These are phyloP conservation scores for Capsella rubella DNA, from an alignment of 441 rosid species.

Conservation along the genomic window DNA sequence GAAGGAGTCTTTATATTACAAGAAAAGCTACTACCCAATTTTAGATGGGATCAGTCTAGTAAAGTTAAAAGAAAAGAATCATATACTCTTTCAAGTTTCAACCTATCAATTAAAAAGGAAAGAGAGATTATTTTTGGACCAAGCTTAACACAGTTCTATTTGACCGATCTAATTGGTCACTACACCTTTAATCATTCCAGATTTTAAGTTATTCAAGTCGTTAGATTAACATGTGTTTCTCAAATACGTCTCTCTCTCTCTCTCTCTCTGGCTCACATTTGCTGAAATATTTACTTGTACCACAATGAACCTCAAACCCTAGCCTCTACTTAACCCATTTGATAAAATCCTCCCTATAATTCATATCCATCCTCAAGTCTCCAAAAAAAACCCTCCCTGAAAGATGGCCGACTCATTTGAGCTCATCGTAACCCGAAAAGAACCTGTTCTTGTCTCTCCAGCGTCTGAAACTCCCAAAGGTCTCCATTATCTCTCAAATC, in stretches of 20 bases:
- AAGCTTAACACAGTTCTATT: not conserved
- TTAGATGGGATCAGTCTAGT: not conserved
- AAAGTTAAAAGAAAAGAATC: not conserved
- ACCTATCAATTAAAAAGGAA: not conserved
- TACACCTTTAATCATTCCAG: not conserved
- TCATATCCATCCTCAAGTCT: conserved; percentile 28
- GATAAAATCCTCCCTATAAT: conserved; percentile 7
- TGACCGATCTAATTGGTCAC: not conserved
- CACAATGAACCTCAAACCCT: conserved; percentile 44
- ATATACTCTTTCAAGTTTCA: not conserved
- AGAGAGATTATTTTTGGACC: not conserved
- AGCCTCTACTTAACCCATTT: conserved; percentile 28
- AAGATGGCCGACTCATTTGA: conserved; percentile 45
- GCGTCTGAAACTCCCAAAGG: conserved; percentile 68
- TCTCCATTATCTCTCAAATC: conserved; percentile 76
- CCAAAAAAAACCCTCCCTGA: not conserved
- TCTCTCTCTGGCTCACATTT: not conserved
- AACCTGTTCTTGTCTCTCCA: conserved; percentile 63
- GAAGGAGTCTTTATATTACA: not conserved
- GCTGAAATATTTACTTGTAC: conserved; percentile 22
- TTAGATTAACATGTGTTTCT: conserved; percentile 8
- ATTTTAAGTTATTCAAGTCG: not conserved
- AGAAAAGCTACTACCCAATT: not conserved
- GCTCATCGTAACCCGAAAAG: conserved; percentile 53
- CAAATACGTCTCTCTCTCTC: conserved; percentile 9